Evolutionary conservation across 805 yeast genomes (phyloP).

Genomic region (Hanseniaspora meyeri): DNA sequence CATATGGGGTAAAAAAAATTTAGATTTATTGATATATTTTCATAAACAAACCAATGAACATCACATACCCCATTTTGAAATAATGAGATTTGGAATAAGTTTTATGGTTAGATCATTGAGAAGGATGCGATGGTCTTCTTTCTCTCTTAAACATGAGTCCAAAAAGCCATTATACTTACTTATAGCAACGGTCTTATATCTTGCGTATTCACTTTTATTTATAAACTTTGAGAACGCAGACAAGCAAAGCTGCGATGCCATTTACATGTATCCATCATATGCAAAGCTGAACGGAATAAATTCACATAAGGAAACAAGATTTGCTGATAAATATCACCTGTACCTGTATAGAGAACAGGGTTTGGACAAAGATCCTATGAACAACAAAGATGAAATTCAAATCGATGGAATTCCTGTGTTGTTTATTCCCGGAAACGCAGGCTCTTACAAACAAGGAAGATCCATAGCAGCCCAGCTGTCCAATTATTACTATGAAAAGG

Average conservation of each 20-base stretch:
- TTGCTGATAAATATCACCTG: conserved; percentile 72
- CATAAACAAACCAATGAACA: not conserved
- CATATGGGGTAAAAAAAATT: not conserved
- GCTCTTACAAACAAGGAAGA: conserved; percentile 78
- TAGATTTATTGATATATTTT: not conserved
- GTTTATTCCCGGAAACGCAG: conserved; percentile 96
- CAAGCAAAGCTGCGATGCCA: conserved; percentile 46
- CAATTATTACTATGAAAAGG: conserved; percentile 34
- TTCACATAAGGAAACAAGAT: conserved; percentile 43
- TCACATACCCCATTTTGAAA: not conserved
- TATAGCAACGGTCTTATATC: conserved; percentile 15
- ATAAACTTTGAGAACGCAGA: conserved; percentile 34
- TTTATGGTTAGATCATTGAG: not conserved
- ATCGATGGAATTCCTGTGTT: conserved; percentile 72
- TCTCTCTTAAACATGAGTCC: not conserved
- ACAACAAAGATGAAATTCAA: conserved; percentile 25
- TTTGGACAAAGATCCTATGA: conserved; percentile 43
- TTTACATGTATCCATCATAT: conserved; percentile 76
- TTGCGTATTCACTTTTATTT: conserved; percentile 14
- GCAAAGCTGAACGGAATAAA: conserved; percentile 66
- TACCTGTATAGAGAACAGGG: conserved; percentile 79
- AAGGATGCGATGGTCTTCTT: not conserved
- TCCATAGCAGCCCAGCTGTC: conserved; percentile 82
- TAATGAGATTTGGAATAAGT: not conserved
- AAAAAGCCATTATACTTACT: conserved; percentile 13